Evolutionary conservation across 2,329 filamentous ascomycete species (phyloP).

Genomic region (Ambrosiella beaveri): DNA sequence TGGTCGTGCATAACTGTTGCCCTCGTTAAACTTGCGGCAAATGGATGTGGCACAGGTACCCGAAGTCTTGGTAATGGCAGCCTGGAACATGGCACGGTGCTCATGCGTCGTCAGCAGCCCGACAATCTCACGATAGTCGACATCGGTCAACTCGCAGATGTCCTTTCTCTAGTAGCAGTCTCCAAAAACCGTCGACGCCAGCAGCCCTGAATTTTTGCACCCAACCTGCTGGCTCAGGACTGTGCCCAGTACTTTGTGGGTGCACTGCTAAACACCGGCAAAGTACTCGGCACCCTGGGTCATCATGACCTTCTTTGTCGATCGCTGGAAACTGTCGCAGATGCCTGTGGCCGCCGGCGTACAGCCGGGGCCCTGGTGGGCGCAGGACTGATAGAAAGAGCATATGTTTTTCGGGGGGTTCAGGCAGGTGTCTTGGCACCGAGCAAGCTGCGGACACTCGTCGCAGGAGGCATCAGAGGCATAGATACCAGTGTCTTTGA

Average conservation of each 20-base stretch:
- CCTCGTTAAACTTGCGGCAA: neutral
- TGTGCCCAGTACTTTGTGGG: conserved; percentile 1
- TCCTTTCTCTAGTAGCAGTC: conserved; percentile 5
- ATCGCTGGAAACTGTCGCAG: conserved; percentile 5
- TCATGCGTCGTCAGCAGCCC: conserved; percentile 7
- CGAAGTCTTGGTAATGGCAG: neutral
- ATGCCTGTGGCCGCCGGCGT: neutral
- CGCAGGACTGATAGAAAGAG: conserved; percentile 10
- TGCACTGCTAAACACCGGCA: conserved; percentile 4
- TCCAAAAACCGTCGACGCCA: conserved; percentile 1
- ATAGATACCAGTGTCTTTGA: conserved; percentile 8
- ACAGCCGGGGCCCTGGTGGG: conserved; percentile 3
- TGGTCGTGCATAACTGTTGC: neutral
- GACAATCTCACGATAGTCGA: conserved; percentile 7
- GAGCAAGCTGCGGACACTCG: conserved; percentile 8
- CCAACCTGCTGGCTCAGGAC: neutral
- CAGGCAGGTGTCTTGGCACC: conserved; percentile 7
- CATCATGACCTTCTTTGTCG: conserved; percentile 1
- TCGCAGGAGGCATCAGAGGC: conserved; percentile 2
- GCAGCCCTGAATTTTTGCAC: conserved; percentile 1
- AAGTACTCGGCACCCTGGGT: conserved; percentile 1
- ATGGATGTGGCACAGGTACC: neutral
- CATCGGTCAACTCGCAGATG: conserved; percentile 5
- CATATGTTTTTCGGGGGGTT: conserved; percentile 2
- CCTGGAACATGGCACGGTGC: conserved; percentile 6